Conservation (phyloP, 768 basidiomycete species). For the Lactifluus volemus region DNA sequence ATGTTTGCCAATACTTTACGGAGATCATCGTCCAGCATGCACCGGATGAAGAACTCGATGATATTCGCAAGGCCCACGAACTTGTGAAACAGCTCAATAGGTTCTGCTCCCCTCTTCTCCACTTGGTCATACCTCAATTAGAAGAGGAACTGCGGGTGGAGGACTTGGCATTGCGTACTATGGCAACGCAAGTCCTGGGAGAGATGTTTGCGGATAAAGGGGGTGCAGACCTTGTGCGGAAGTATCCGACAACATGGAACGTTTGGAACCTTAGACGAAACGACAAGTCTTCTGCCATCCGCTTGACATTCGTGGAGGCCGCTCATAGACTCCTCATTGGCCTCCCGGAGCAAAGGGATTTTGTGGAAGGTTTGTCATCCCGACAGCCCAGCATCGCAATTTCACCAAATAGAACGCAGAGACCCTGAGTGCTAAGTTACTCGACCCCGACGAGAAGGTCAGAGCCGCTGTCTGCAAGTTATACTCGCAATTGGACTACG, state of each 20-base stretch:
- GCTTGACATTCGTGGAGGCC: slow-evolving; percentile 73
- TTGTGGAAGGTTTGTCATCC: slow-evolving; percentile 58
- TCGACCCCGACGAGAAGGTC: slow-evolving; percentile 89
- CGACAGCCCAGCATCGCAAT: slow-evolving; percentile 3
- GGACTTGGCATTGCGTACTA: slow-evolving; percentile 55
- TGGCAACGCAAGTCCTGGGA: slow-evolving; percentile 83
- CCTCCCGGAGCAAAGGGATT: slow-evolving; percentile 56
- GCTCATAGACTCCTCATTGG: slow-evolving; percentile 50
- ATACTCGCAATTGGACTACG: slow-evolving; percentile 82
- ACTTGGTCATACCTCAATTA: slow-evolving; percentile 87
- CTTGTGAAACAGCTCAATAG: slow-evolving; percentile 78
- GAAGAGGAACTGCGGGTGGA: slow-evolving; percentile 85
- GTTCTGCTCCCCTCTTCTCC: slow-evolving; percentile 71
- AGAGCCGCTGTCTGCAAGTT: slow-evolving; percentile 76
- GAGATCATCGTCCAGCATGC: slow-evolving; percentile 68
- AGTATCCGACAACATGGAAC: slow-evolving; percentile 80
- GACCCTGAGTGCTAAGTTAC: slow-evolving; percentile 51
- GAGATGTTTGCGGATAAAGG: slow-evolving; percentile 82
- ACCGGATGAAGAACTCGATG: slow-evolving; percentile 52
- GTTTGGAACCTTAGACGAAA: slow-evolving; percentile 72
- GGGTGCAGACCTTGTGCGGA: slow-evolving; percentile 62
- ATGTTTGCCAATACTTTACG: slow-evolving; percentile 88
- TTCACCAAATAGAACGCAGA: slow-evolving; percentile 30
- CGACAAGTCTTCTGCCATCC: slow-evolving; percentile 63
- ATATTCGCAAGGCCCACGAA: slow-evolving; percentile 70